Base-by-base conservation (phyloP, 352 stramenopile species). In the Globisporangium megalacanthum region DNA sequence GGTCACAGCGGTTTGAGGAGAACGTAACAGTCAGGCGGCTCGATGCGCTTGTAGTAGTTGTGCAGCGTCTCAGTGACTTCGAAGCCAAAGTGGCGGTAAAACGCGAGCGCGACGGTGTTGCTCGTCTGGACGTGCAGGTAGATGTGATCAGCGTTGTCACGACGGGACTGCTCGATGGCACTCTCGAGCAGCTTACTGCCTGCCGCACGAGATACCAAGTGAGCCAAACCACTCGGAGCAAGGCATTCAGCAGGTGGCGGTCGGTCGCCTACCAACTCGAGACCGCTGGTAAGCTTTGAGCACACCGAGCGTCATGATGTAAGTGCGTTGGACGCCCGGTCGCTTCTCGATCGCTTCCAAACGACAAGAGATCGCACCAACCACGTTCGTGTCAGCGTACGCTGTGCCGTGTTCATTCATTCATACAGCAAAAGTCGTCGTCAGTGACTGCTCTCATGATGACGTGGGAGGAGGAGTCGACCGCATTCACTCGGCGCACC, bases 281-380 rank as follows among this genome's bases (percentile, higher is more conserved):
- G 75, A 73, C 29, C 89, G 78, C 15, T 92, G 83, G 69, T 97
- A 98, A 20, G 77, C 69, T 35, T 90, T 84, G 31, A 98, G 64
- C 11, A 98, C 87, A 22, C 86, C 92, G 2, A 98, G 75, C 31
- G 92, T 98, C 93, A 98, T 98, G 54, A 98, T 97, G 67, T 98
- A 98, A 8, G 94, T 77, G 56, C 83, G 74, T 41, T 73, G 54
- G 48, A 75, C 52, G 3, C 48, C 45, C 4, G 59, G 48, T 35
- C 61, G 39, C 3, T 55, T 36, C 46, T 72, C 58, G 15, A 76
- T 20, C 4, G 57, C 57, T 69, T 98, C 89, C 45, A 95, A 58
- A 31, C 89, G 81, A 59, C 88, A 89, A 69, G 88, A 98, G 57
- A 97, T 93, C 14, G 92, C 89, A 44, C 90, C 91, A 10, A 97